Base-by-base conservation (phyloP, 257 asterid genomes). In the Solanum bukasovii region DNA sequence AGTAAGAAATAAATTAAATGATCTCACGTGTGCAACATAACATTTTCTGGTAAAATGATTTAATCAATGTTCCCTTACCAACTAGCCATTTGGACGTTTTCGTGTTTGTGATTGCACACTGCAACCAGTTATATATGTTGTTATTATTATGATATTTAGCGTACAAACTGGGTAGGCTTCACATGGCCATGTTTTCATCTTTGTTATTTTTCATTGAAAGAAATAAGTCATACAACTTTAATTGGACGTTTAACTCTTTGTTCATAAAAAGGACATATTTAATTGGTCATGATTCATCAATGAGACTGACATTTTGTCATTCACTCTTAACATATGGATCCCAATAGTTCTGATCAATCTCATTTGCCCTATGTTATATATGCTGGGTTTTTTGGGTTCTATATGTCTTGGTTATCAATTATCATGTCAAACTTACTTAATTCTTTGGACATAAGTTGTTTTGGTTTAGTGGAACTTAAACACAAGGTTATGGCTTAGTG, bases 1-100 rank as follows among this genome's bases (percentile, higher is more conserved):
- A 29, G 65, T 34, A n/a, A 46, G 70, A 70, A 37, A 20, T 4
- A 56, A 89, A 83, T 68, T 6, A 56, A 89, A 83, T 68, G n/a
- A 46, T 35, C 88, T 91, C 94, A 91, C 92, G 93, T 91, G 94
- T 91, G 91, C 73, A 87, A 40, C 84, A 3, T 37, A 38, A 46
- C 20, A 70, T 31, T 14, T 38, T 79, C 4, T 33, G 74, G 73
- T 85, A 3, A 65, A 84, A 83, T 74, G 59, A 83, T 33, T 38
- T 29, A 46, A 87, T 89, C 77, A 87, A 85, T 91, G 95, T 92
- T 92, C 88, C 96, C 96, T 88, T 89, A 91, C 93, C 94, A 93
- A 91, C 94, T 56, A 90, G 94, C 96, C 91, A 33, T 87, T 93
- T 89, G 85, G 89, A 87, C 90, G 71, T 88, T 75, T 90, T 85